Base-by-base conservation (phyloP, 108 stramenopile species). In the Skeletonema tropicum region DNA sequence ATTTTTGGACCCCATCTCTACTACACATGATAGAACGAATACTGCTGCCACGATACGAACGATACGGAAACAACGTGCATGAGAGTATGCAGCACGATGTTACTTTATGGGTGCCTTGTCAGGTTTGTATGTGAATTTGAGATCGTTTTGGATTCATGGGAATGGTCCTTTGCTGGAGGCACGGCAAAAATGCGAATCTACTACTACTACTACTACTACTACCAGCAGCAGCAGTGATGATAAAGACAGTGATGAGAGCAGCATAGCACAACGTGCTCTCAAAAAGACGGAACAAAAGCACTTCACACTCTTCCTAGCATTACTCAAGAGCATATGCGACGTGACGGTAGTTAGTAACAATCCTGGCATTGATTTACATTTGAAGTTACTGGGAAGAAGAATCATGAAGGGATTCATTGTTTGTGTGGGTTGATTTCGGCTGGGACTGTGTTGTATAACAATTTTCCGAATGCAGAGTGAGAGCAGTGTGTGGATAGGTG, bases 311-410 rank as follows among this genome's bases (percentile, higher is more conserved):
- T 86, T 88, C 31, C 31, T 92, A 59, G 76, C 86, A 39, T 59
- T 94, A 60, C 49, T 92, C 19, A 92, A 91, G 84, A 89, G 88
- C 57, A 79, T 78, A n/a, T 12, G 88, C 55, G 92, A 96, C 45
- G 78, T 90, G 33, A 74, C 83, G 9, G 92, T 93, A 5, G 93
- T 96, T 65, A 89, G 91, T 49, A 96, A 96, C 84, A 90, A 91
- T 57, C 85, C 89, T 38, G 92, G 94, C 4, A 69, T 93, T 42
- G 91, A 93, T 71, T 76, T 96, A 60, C 88, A 88, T 61, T 64
- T 82, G 58, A 90, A 88, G 61, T 85, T 42, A 21, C 64, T 14
- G 94, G 92, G 2, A 88, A 84, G 75, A 93, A 93, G 84, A 88
- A 90, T 66, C 87, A 92, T 60, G 94, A 96, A 80, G 90, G 80